Base-by-base conservation (phyloP, 208 protist genomes). In the Acanthamoeba rhysodes region DNA sequence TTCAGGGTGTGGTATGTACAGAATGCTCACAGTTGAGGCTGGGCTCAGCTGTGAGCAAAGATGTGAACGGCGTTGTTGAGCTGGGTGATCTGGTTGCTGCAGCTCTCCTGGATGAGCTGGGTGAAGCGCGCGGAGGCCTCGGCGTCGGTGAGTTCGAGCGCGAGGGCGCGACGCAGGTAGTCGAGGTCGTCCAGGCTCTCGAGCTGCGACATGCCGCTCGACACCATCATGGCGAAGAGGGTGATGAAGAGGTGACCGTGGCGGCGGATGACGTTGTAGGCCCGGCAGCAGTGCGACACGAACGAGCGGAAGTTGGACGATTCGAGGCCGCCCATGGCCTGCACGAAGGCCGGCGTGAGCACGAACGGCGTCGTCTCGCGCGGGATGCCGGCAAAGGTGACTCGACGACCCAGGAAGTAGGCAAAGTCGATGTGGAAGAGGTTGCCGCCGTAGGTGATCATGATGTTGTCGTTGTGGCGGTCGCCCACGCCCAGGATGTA, bases 371-470 rank as follows among this genome's bases (percentile, higher is more conserved):
- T 48, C 50, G 34, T 90, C 41, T 90, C 70, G 3, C 78, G 34
- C 27, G 29, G 29, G 64, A 85, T 70, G 91, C n/a, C 53, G 18
- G 22, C 72, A 50, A 95, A 95, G 48, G 53, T 94, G 22, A 78
- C 97, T 62, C 97, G 96, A 84, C 99, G 98, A 22, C 98, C 98
- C 20, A 99, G 90, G 90, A 99, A 98, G 95, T 99, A 98, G 68
- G 98, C 98, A 97, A 99, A 99, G 87, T 99, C 98, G 99, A 96
- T 99, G 99, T 37, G 98, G 93, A 98, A 98, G 5, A 98, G 72
- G 55, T 98, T 95, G 7, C 98, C 98, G 34, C 41, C 34, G 48
- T 96, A 95, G 32, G 92, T 96, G 24, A 98, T 16, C 98, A 98
- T 98, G 41, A 98, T 97, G 68, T 98, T 98, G 76, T 98, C 97